Percentiles rank a stretch among this genome's conserved stretches.
These are phyloP conservation scores for Spinellus fusiger DNA, from an alignment of 192 early-diverging fungal species.

Conservation along the genomic window DNA sequence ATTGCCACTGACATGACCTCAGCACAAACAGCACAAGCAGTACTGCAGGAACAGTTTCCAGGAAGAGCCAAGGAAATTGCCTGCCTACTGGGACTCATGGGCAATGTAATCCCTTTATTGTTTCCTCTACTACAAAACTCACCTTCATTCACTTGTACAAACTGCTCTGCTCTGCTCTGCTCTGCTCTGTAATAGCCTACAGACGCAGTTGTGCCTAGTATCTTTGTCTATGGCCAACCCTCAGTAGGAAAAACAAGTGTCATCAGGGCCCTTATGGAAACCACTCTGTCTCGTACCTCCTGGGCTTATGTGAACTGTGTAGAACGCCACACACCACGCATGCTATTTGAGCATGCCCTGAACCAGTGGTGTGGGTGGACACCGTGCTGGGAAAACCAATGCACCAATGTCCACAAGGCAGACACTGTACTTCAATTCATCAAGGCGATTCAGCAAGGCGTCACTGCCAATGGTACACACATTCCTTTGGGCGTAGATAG, in stretches of 20 bases:
- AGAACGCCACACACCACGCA: slow-evolving; percentile 67
- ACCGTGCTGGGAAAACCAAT: slow-evolving; percentile 42
- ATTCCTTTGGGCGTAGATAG: not conserved
- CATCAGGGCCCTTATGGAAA: slow-evolving; percentile 21
- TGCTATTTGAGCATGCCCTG: slow-evolving; percentile 75
- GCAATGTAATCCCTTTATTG: no score
- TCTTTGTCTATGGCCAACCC: slow-evolving; percentile 44
- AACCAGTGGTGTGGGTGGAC: slow-evolving; percentile 54
- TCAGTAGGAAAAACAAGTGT: slow-evolving; percentile 47
- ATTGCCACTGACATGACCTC: no score
- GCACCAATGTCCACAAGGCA: slow-evolving; percentile 45
- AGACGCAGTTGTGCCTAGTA: slow-evolving; percentile 34
- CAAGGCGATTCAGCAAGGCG: slow-evolving; percentile 20
- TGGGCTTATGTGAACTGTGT: slow-evolving; percentile 66
- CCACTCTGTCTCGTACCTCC: slow-evolving; percentile 11
- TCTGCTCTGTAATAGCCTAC: slow-evolving; percentile 4
- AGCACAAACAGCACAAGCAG: not conserved
- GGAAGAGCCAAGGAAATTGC: slow-evolving; percentile 38
- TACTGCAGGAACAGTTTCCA: slow-evolving; percentile 28
- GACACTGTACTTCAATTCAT: slow-evolving; percentile 73
- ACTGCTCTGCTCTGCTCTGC: no score
- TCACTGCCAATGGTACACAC: not conserved
- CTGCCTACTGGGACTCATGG: slow-evolving; percentile 39
- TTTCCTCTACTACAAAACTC: not conserved
- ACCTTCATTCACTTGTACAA: not conserved